Conservation (phyloP, 192 early-diverging fungal genomes). For the Thoreauomyces humboldtii region DNA sequence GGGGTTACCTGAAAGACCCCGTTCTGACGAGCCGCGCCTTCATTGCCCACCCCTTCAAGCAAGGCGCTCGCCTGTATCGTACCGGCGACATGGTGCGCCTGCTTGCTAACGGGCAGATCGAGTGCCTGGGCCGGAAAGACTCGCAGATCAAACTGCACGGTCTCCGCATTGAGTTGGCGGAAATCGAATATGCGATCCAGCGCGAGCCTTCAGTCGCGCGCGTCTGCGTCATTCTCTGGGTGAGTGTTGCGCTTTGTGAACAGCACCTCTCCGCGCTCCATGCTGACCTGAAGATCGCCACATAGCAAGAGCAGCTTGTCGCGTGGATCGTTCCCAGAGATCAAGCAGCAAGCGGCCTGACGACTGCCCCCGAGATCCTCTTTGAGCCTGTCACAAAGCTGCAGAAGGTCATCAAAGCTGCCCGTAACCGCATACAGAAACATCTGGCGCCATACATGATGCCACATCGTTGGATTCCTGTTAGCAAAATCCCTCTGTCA, state of each 20-base stretch:
- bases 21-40: conserved; percentile 21
- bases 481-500: background rate
- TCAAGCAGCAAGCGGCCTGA: too few relatives aligned
- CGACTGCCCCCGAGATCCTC: too few relatives aligned
- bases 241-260: too few relatives aligned
- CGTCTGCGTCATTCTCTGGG: too few relatives aligned
- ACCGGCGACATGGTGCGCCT: conserved; percentile 20
- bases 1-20: conserved; percentile 30
- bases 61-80: conserved; percentile 13
- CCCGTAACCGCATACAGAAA: too few relatives aligned
- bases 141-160: conserved; percentile 29
- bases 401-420: too few relatives aligned
- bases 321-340: too few relatives aligned
- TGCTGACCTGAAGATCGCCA: too few relatives aligned
- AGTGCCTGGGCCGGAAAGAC: conserved; percentile 20
- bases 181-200: conserved; percentile 8
- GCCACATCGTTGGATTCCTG: background rate
- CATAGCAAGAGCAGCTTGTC: too few relatives aligned
- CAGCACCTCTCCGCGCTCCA: too few relatives aligned
- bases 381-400: too few relatives aligned
- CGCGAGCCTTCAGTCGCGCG: too few relatives aligned
- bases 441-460: background rate
- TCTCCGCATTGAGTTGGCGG: conserved; percentile 26
- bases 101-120: background rate
- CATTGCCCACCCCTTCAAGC: conserved; percentile 9